Percentiles rank a stretch among this genome's conserved stretches.
These are phyloP conservation scores for Verticillium tricorpus DNA, from an alignment of 2,329 filamentous ascomycete species.

Conservation along the genomic window DNA sequence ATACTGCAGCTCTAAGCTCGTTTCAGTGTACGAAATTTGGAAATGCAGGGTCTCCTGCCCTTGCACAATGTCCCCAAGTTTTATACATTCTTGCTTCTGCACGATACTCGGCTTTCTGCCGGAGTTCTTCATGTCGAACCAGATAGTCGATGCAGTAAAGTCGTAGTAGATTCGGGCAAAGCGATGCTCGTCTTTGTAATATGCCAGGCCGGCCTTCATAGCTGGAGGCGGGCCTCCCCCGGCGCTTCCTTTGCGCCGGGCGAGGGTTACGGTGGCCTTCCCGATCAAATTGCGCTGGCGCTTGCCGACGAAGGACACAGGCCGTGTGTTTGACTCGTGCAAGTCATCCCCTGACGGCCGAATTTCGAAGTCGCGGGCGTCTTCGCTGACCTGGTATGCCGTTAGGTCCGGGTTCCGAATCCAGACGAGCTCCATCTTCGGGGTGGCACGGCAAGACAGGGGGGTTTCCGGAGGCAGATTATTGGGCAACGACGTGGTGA, in stretches of 20 bases:
- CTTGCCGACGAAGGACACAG: not conserved
- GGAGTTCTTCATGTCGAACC: no score
- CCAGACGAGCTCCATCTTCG: not conserved
- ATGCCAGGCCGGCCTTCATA: slow-evolving; percentile 11
- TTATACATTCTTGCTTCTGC: no score
- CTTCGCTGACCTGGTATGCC: slow-evolving; percentile 6
- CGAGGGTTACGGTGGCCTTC: not conserved
- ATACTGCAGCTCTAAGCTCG: no score
- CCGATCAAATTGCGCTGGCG: not conserved
- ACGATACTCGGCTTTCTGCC: no score
- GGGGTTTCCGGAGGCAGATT: no score
- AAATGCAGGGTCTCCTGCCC: no score
- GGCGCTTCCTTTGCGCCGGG: not conserved
- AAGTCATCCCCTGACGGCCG: not conserved
- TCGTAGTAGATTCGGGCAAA: slow-evolving; percentile 8
- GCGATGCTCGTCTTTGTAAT: slow-evolving; percentile 19
- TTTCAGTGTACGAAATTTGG: no score
- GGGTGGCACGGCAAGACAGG: slow-evolving; percentile 6
- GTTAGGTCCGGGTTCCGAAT: slow-evolving; percentile 8
- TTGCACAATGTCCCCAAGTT: no score
- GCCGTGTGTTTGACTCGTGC: not conserved
- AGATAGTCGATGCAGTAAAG: slow-evolving; percentile 1
- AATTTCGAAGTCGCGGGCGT: not conserved
- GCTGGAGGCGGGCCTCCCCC: not conserved
- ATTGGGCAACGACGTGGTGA: no score